These are phyloP conservation scores for Pyrenophora seminiperda DNA, from an alignment of 2,329 filamentous ascomycete genomes.

Conservation along the genomic window DNA sequence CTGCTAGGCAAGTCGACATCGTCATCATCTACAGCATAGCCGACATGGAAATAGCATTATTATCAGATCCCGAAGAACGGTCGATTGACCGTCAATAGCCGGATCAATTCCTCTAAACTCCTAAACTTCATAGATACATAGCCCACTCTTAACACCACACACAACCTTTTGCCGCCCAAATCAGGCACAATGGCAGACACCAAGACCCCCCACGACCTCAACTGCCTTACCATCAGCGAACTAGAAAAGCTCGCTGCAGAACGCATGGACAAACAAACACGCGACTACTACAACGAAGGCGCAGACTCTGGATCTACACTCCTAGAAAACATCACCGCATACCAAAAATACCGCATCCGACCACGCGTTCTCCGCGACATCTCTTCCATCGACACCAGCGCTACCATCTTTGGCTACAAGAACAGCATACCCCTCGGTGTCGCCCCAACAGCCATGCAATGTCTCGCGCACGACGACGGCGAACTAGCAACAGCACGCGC, in stretches of 20 bases:
- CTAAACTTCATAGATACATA: not conserved
- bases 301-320: conserved; percentile 31
- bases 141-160: not conserved
- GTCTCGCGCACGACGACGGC: conserved; percentile 52
- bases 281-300: conserved; percentile 39
- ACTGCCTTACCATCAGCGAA: conserved; percentile 37
- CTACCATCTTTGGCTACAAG: conserved; percentile 23
- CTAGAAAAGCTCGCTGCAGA: conserved; percentile 32
- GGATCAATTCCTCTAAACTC: not conserved
- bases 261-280: conserved; percentile 40
- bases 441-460: conserved; percentile 51
- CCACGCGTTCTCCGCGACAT: conserved; percentile 50
- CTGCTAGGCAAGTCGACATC: conserved; percentile 9
- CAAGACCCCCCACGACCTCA: conserved; percentile 25
- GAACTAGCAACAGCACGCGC: conserved; percentile 51
- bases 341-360: conserved; percentile 40
- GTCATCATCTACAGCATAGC: conserved; percentile 19
- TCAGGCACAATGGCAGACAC: conserved; percentile 19
- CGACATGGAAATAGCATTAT: conserved; percentile 6
- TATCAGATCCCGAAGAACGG: not conserved
- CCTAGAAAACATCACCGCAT: conserved; percentile 35
- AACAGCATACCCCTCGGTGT: conserved; percentile 50
- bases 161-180: not conserved
- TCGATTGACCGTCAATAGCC: conserved; percentile 4
- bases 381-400: conserved; percentile 44